A percentile compares a stretch with the other conserved stretches of the same genome.
Conservation (phyloP, 352 stramenopile species). For the Pythium vanterpoolii region DNA sequence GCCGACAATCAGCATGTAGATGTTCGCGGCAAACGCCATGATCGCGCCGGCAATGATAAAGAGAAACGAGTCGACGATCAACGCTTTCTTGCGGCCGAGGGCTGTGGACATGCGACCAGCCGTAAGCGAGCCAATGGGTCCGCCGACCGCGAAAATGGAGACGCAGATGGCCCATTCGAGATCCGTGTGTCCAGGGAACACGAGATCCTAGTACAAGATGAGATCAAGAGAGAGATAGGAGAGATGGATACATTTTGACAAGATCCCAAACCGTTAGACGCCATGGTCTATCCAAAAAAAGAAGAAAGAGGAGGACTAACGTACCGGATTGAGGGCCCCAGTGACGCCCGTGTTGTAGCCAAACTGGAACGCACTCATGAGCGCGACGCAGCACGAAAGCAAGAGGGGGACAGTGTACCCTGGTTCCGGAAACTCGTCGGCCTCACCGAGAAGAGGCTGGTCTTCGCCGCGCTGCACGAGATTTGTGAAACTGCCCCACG, state of each 20-base stretch:
- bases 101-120: constrained; percentile 32
- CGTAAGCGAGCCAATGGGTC: constrained; percentile 36
- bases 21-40: constrained; percentile 43
- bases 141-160: constrained; percentile 41
- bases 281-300: constrained; percentile 1
- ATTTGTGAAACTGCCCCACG: constrained; percentile 45
- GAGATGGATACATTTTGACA: constrained; percentile 19
- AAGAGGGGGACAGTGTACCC: constrained; percentile 41
- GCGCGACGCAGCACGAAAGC: constrained; percentile 40
- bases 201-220: constrained; percentile 22
- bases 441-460: constrained; percentile 42
- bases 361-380: constrained; percentile 40
- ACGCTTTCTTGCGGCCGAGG: constrained; percentile 39
- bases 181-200: constrained; percentile 35
- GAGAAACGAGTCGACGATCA: constrained; percentile 42
- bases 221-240: neutral
- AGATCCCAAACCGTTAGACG: constrained; percentile 9
- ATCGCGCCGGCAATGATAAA: constrained; percentile 38
- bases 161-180: constrained; percentile 42
- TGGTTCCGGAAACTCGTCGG: constrained; percentile 32
- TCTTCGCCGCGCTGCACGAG: constrained; percentile 58
- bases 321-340: constrained; percentile 31
- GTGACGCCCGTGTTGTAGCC: constrained; percentile 49
- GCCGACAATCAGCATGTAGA: constrained; percentile 42
- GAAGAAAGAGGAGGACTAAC: constrained; percentile 14